Evolutionary conservation across 495 filamentous ascomycete genomes (phyloP), one percentile per base, ranked within the genome.

Genomic region (Aspergillus bertholletiae): DNA sequence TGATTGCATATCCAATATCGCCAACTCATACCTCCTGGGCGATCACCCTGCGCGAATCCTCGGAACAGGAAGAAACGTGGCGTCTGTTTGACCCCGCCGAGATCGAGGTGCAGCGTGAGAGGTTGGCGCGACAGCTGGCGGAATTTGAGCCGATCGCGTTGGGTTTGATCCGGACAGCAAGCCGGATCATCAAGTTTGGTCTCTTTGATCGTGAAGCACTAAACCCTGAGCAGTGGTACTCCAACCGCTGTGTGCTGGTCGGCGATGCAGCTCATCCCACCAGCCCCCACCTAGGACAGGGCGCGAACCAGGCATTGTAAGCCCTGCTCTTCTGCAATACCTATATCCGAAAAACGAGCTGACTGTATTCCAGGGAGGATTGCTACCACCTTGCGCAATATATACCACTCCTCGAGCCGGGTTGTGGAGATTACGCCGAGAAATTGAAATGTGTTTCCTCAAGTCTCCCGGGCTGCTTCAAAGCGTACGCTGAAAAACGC

Each of bases 261-360:
- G 61, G 63, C 12, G 63, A 66, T 59, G 63, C 63, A 6, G 60
- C 63, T n/a, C 63, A 66, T 58, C 63, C 63, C 2, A 57, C 60
- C 1, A 66, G 61, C 41, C 60, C 60, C 7, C 63, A 66, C 53
- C 35, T 63, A 7, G 63, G 63, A 13, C 63, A 66, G 35, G 63
- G 63, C 12, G 63, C 57, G 20, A 66, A 66, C 46, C 63, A 66
- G 46, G 61, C 63, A 18, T 50, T 66, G 63, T 63, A 35, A 58
- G 60, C 53, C 34, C 28, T 43, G 35, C 30, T 34, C 26, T 15
- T 55, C 37, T 51, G 47, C 15, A 15, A 39, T 23, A 7, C 30
- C 11, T 49, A 7, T n/a, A 6, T 50, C 17, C 1, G 15, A 13
- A 22, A 3, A 17, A 13, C 34, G 9, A 17, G 12, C 34, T 39